Base-by-base conservation (phyloP, 2,329 filamentous ascomycete species). In the Colletotrichum sp. region DNA sequence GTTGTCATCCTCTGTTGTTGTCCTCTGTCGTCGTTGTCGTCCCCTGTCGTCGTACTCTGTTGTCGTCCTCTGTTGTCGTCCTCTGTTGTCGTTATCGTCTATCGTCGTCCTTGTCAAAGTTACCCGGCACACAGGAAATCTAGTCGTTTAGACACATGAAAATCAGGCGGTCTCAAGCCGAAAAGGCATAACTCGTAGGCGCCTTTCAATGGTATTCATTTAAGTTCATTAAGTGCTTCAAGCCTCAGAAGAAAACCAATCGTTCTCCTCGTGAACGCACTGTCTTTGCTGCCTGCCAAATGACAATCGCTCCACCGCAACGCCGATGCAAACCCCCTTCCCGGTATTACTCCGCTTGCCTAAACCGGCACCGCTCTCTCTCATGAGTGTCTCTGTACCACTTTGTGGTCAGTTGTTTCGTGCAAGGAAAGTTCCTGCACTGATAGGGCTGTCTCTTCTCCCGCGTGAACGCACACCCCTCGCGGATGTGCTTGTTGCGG, bases 311-410 rank as follows among this genome's bases (percentile, higher is more conserved):
- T 22, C 22, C 13, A n/a, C 30, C 65, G 15, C n/a, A 63, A 63
- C 26, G 34, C 55, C 57, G 8, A 55, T 52, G 44, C 44, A 57
- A 15, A 22, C 8, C 26, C 7, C 26, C 7, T 8, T 26, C 66
- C 44, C 44, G n/a, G 6, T 52, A 22, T 52, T 15, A 75, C 8
- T 68, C 63, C n/a, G 30, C 32, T 34, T 62, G 30, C 15, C 73
- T 59, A 18, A 75, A 80, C 24, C 80, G 80, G 71, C 82, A 84
- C 18, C 82, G 77, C 5, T 78, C 75, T 55, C 71, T 72, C 69
- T 83, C 82, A 67, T 84, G 82, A 16, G 70, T 78, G 10, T 79
- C 75, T 22, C 77, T 76, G 62, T 83, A 83, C 81, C 82, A 83
- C 48, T 79, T 79, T 9, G 81, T 82, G 9, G 80, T 81, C 30